These are phyloP conservation scores for Nothophaeocryptopus gaeumannii DNA, from an alignment of 2,329 filamentous ascomycete species.

Conservation along the genomic window DNA sequence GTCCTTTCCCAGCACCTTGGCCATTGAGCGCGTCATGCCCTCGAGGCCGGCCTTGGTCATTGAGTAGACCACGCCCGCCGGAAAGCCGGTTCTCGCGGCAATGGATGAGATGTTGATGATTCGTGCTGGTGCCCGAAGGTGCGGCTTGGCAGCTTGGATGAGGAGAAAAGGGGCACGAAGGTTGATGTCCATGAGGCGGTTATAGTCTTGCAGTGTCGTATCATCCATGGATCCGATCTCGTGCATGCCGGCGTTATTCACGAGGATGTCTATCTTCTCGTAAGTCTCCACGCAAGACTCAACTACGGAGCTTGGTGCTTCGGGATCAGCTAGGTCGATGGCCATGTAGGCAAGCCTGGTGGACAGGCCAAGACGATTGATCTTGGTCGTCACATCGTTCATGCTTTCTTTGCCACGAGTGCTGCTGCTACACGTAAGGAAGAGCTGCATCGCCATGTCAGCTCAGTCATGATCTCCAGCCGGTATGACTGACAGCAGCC, in stretches of 20 bases:
- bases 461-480: background rate
- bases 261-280: constrained; percentile 39
- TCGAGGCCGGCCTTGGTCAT: constrained; percentile 60
- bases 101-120: constrained; percentile 61
- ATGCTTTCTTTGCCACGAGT: background rate
- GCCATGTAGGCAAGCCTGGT: background rate
- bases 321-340: constrained; percentile 3
- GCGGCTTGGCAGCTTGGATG: constrained; percentile 49
- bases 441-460: background rate
- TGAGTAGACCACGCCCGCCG: constrained; percentile 50
- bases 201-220: constrained; percentile 50
- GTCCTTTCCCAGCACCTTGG: constrained; percentile 53
- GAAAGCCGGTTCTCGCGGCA: constrained; percentile 47
- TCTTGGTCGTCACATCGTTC: too few relatives aligned
- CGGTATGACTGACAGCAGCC: constrained; percentile 36
- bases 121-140: constrained; percentile 33
- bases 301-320: constrained; percentile 2
- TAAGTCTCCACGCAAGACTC: constrained; percentile 1
- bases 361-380: background rate
- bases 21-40: constrained; percentile 57
- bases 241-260: constrained; percentile 40
- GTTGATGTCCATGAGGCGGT: constrained; percentile 55
- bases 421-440: background rate
- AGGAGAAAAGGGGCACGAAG: constrained; percentile 55
- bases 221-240: constrained; percentile 32